phyloP scores from a whole-genome alignment of 1,284 basidiomycete species.

The Inonotus obliquus region DNA sequence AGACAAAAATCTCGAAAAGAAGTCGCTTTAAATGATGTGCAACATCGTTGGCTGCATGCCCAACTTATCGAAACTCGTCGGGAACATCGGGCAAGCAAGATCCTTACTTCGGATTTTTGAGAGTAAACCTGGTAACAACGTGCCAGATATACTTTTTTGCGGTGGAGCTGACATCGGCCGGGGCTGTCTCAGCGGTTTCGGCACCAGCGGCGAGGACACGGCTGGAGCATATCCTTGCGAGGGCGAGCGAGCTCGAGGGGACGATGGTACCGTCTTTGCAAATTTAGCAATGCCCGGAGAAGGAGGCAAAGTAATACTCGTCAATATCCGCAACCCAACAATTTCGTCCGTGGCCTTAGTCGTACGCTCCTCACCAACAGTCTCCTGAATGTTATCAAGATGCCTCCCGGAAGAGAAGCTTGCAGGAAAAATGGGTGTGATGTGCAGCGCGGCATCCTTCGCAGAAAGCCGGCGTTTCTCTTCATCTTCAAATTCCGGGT shows the following conservation, averaged over 20 bases:
- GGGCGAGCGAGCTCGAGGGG: not conserved
- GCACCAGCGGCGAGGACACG: conserved; percentile 13
- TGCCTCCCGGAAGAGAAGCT: not conserved
- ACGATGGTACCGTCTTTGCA: not conserved
- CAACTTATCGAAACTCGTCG: conserved; percentile 13
- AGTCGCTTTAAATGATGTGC: not conserved
- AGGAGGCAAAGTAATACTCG: not conserved
- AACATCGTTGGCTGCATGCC: conserved; percentile 5
- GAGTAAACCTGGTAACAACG: not conserved
- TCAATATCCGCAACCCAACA: conserved; percentile 14
- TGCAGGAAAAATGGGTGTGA: conserved; percentile 5
- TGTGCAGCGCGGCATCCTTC: not conserved
- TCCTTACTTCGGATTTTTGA: not conserved
- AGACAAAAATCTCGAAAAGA: too few species aligned
- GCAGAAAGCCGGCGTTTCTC: not conserved
- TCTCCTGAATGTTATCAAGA: conserved; percentile 12
- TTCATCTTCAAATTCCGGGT: conserved; percentile 20
- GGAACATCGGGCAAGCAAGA: conserved; percentile 5
- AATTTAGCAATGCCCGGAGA: not conserved
- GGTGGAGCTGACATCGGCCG: not conserved
- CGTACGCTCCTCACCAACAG: not conserved
- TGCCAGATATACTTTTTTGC: not conserved
- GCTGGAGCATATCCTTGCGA: conserved; percentile 8
- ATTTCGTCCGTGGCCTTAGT: not conserved
- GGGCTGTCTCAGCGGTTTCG: not conserved